Base-by-base conservation (phyloP, 2,329 filamentous ascomycete genomes). In the Lachnellula arida region DNA sequence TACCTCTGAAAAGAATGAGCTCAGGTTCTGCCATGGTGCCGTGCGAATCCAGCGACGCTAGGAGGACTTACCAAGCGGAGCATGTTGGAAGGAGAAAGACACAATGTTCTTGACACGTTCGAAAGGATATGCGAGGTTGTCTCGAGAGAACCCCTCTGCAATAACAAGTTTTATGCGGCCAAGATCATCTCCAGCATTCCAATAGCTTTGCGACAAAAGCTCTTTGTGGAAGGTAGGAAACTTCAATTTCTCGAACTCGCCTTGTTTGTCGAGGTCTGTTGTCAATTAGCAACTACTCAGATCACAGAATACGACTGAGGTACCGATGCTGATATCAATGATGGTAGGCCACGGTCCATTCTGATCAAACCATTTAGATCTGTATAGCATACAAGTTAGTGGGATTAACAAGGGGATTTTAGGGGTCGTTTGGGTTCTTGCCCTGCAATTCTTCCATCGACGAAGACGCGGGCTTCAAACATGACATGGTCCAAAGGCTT, bases 1-100 rank as follows among this genome's bases (percentile, higher is more conserved):
- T 23, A 92, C 76, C 43, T 88, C 90, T 90, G 49, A 55, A 49
- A 2, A 4, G 2, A 35, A 46, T 50, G 17, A 58, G 39, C 7
- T 51, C 23, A 4, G n/a, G 14, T 47, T 12, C 3, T 44, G 2
- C 6, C 42, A 22, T 22, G 19, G n/a, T 25, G 42, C 6, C 4
- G 11, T 44, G 17, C 11, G 11, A 44, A 23, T 44, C 17, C n/a
- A 22, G 19, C 17, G 5, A 23, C 5, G 22, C 19, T 35, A 39
- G 51, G 6, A 7, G 39, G 28, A 72, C 78, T 62, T 74, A 93
- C 90, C 80, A 53, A 88, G 73, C 1, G 91, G 90, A 35, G 88
- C 91, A 75, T 94, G 89, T 67, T 94, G 89, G 65, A 95, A 96
- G 1, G 90, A 86, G 71, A 96, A 94, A 14, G 81, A 81, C 23